Base-by-base conservation (phyloP, 805 yeast genomes). In the Ogataea thermomethanolica region DNA sequence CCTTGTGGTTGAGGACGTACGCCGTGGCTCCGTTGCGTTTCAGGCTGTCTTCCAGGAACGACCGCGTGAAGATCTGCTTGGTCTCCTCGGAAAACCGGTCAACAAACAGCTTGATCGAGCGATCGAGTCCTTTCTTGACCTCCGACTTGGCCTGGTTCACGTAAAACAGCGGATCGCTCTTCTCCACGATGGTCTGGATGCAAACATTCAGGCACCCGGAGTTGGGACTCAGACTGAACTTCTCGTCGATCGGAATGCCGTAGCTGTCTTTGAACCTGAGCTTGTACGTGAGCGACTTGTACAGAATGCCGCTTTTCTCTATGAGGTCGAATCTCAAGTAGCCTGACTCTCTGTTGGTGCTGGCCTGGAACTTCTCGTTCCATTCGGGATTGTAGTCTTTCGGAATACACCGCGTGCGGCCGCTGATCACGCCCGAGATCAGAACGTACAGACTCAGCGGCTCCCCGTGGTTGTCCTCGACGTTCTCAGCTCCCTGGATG, bases 291-390 rank as follows among this genome's bases (percentile, higher is more conserved):
- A 53, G 8, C 10, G 48, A 31, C 38, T 53, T 49, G 44, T 53
- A 54, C 5, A 43, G 20, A 6, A 35, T 30, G 8, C 49, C 49
- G 9, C 44, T 40, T n/a, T 39, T 45, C 33, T 58, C 59, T 17
- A 52, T 23, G 7, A 54, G 21, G 8, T 50, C 56, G 14, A 58
- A 31, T 11, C 34, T 29, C 21, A 51, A 32, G 17, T 36, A 35
- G 10, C 42, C 41, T 10, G 33, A 14, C 23, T 40, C 48, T n/a
- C 36, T 39, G 12, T 42, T 35, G 6, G 52, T 45, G 27, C 45
- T 41, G 3, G 47, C 43, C 58, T 88, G 95, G 57, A 88, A 86
- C 41, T 84, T 85, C 64, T 90, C 96, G 53, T 86, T 85, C 95
- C 95, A 91, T 11, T 73, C 76, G 0, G 97, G 96, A 51, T 79